Evolutionary conservation across 345 rosid genomes (phyloP).

Genomic region (Bretschneidera sinensis): DNA sequence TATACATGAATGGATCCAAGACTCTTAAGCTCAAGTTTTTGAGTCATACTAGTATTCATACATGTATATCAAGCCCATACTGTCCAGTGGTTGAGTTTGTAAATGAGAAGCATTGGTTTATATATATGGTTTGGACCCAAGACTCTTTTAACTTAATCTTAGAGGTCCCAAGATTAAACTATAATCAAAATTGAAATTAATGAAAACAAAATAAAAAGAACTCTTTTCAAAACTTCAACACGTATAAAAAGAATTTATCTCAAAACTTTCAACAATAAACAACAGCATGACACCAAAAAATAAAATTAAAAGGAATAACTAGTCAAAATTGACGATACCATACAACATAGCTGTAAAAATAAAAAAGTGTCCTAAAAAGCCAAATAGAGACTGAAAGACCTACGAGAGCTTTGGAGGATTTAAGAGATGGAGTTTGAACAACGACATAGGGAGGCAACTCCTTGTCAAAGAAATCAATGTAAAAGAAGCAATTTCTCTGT

Average conservation of each 20-base stretch:
- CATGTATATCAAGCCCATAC: too few species aligned
- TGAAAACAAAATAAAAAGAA: neutral
- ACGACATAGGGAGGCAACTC: slow-evolving; percentile 67
- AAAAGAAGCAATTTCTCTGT: slow-evolving; percentile 77
- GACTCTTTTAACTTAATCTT: too few species aligned
- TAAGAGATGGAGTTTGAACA: slow-evolving; percentile 75
- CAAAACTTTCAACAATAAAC: neutral
- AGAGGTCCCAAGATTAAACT: too few species aligned
- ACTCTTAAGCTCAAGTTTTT: too few species aligned
- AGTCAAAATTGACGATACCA: neutral
- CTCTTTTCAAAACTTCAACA: neutral
- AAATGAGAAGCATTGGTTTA: too few species aligned
- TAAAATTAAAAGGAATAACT: too few species aligned
- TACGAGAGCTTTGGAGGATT: slow-evolving; percentile 59
- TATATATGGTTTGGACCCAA: too few species aligned
- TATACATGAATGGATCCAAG: too few species aligned
- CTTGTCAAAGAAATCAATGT: slow-evolving; percentile 64
- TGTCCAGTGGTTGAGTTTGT: too few species aligned
- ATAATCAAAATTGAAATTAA: too few species aligned
- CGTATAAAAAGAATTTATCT: neutral
- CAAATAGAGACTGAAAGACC: slow-evolving; percentile 28
- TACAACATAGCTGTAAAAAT: too few species aligned
- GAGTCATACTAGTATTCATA: too few species aligned
- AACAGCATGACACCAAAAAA: neutral
- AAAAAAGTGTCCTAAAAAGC: neutral